These are phyloP conservation scores for Leishmania turanica DNA, from an alignment of 208 protist species.

Conservation along the genomic window DNA sequence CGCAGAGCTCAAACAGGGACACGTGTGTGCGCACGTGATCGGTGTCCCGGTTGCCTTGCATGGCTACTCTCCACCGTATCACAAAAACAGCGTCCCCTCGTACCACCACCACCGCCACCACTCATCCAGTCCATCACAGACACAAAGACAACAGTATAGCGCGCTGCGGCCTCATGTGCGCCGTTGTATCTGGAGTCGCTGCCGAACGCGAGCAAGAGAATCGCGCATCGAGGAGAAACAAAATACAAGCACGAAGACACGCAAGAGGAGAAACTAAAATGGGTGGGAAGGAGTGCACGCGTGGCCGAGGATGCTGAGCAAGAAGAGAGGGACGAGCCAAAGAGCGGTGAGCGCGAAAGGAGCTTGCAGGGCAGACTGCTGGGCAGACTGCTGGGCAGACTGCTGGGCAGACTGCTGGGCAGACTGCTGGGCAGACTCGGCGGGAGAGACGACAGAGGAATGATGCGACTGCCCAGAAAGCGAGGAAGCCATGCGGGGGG, in stretches of 20 bases:
- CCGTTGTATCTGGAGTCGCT: background rate
- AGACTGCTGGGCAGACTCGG: background rate
- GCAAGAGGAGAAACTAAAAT: too few species aligned
- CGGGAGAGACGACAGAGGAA: background rate
- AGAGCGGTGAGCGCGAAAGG: background rate
- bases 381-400: background rate
- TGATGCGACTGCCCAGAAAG: background rate
- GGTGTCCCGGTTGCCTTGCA: background rate
- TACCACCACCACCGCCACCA: background rate
- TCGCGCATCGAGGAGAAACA: background rate
- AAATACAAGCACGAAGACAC: background rate
- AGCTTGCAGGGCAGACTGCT: background rate
- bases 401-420: too few species aligned
- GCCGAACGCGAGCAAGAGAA: background rate
- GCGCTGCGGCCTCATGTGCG: background rate
- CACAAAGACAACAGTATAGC: background rate
- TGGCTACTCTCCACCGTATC: background rate
- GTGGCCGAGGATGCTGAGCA: background rate
- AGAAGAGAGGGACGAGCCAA: background rate
- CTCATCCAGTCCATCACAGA: background rate
- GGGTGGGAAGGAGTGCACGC: too few species aligned
- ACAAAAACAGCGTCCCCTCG: background rate
- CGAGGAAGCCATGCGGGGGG: background rate
- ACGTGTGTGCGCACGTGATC: background rate
- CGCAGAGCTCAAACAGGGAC: too few species aligned